A percentile compares a stretch with the other conserved stretches of the same genome.
These are phyloP conservation scores for Tetramitus jugosus DNA, from an alignment of 208 protist species.

Conservation along the genomic window DNA sequence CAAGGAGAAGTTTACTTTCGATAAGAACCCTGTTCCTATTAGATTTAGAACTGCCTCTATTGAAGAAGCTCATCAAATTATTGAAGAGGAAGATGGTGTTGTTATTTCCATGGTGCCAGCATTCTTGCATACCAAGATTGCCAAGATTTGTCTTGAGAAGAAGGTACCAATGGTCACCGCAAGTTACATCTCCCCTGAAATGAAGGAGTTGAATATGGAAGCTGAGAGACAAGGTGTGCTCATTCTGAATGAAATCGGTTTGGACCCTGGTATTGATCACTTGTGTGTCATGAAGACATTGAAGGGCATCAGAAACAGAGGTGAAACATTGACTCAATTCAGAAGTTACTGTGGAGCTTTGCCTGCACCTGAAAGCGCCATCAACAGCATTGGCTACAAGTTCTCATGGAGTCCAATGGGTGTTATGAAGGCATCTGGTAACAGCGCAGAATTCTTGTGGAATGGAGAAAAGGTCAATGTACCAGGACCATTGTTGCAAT, in stretches of 20 bases:
- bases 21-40: background rate
- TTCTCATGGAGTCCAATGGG: conserved; percentile 59
- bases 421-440: conserved; percentile 43
- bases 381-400: conserved; percentile 70
- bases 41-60: background rate
- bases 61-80: conserved; percentile 36
- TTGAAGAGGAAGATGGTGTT: conserved; percentile 41
- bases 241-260: conserved; percentile 34
- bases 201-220: conserved; percentile 39
- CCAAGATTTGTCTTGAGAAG: conserved; percentile 44
- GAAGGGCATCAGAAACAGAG: conserved; percentile 38
- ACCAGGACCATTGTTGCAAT: background rate
- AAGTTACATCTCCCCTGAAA: conserved; percentile 47
- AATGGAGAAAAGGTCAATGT: conserved; percentile 31
- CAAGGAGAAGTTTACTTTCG: background rate
- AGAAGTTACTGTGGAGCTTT: conserved; percentile 55
- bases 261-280: conserved; percentile 70
- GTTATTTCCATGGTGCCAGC: conserved; percentile 48
- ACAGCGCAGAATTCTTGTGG: conserved; percentile 37
- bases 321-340: conserved; percentile 41
- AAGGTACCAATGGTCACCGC: conserved; percentile 52
- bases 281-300: conserved; percentile 40
- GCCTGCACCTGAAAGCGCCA: conserved; percentile 50
- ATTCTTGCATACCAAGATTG: conserved; percentile 40
- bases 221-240: conserved; percentile 30